Evolutionary conservation across 1,139 yeast species (phyloP), one percentile per base, ranked within the genome.

Genomic region (Yamadazyma oceani): DNA sequence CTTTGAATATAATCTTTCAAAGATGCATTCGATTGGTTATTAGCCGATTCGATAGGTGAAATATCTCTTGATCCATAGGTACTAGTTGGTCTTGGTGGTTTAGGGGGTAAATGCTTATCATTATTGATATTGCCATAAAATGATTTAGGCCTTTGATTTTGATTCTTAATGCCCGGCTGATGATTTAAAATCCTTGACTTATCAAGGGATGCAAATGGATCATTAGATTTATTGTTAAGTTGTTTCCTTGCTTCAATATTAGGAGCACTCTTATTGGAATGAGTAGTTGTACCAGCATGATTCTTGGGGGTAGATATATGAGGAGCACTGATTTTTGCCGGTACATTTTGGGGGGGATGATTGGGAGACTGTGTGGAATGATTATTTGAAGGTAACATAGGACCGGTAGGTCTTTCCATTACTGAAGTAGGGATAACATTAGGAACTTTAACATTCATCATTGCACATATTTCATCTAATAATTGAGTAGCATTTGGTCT

Each of bases 401-500:
- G 37, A n/a, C 28, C 31, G 2, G 31, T 23, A 3, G 53, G 51
- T 35, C 39, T 40, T 29, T 45, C 49, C 9, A 42, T 24, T 7
- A 58, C 32, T 6, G 52, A 48, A 9, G 48, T 42, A 13, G 76
- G 77, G 25, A 68, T 56, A 6, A 68, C 68, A 45, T 64, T 73
- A 2, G 94, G 92, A 16, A 79, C 67, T 13, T 73, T 70, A 2
- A 62, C 51, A 12, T 76, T 75, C 64, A 76, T 73, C 78, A 85
- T 77, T 30, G 72, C 59, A 46, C 86, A 79, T 13, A 89, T 62
- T 56, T 87, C 95, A 42, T 75, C 77, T 43, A 86, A 58, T 19
- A 90, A 78, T 53, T 84, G 90, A 35, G 75, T 77, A 1, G 82
- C 81, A 48, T 78, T 81, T 4, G 95, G 95, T 54, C 95, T 74